A percentile compares a stretch with the other conserved stretches of the same genome.
Evolutionary conservation across 345 rosid genomes (phyloP).

Genomic region (Brassica nigra): DNA sequence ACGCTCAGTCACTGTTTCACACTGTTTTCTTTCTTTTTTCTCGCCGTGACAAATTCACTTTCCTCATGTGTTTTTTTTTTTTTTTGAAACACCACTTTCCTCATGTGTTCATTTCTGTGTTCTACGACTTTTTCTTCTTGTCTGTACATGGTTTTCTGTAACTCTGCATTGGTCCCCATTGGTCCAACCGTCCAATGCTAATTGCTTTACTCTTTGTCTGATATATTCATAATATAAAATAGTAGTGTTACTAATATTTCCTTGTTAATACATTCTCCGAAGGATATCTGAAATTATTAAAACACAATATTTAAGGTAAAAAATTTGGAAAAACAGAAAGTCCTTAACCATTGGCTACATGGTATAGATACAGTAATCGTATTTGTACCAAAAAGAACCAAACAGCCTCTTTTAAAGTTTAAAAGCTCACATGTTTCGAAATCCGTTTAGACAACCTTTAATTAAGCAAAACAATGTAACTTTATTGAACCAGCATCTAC

Average conservation of each 20-base stretch:
- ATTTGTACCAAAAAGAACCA: background rate
- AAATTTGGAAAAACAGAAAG: background rate
- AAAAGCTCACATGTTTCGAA: background rate
- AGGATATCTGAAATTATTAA: background rate
- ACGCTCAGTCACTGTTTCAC: background rate
- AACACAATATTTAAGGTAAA: background rate
- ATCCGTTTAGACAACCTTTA: background rate
- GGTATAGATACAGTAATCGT: background rate
- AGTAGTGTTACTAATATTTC: background rate
- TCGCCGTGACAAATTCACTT: background rate
- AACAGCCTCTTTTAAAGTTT: background rate
- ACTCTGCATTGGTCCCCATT: background rate
- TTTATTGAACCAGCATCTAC: background rate
- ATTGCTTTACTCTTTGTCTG: background rate
- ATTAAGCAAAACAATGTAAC: background rate
- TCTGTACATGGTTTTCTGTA: background rate
- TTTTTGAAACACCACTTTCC: background rate
- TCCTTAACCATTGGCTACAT: background rate
- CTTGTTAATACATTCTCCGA: background rate
- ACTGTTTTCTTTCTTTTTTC: background rate
- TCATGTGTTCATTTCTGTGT: background rate
- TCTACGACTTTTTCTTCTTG: background rate
- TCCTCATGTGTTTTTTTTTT: background rate
- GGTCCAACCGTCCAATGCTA: background rate
- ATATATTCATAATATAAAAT: background rate